These are phyloP conservation scores for Aspergillus novoparasiticus DNA, from an alignment of 2,329 filamentous ascomycete genomes.

Conservation along the genomic window DNA sequence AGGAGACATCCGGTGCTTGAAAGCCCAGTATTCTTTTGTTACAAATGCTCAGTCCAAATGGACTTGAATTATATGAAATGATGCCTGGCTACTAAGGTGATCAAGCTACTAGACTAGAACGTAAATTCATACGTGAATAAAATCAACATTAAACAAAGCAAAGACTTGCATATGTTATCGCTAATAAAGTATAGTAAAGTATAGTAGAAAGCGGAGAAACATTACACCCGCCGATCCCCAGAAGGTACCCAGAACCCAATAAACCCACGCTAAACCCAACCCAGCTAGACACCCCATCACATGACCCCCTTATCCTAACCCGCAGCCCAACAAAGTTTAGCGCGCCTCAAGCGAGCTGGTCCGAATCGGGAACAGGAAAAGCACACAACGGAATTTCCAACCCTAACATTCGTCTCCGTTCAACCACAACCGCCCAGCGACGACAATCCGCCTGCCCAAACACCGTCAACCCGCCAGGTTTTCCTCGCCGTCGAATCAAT, in stretches of 20 bases:
- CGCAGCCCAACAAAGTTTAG: slow-evolving; percentile 28
- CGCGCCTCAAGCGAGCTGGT: slow-evolving; percentile 34
- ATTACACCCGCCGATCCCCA: slow-evolving; percentile 5
- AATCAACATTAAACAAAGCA: neutral
- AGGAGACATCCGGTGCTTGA: too few relatives aligned
- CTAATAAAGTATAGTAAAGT: neutral
- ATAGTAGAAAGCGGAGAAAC: slow-evolving; percentile 12
- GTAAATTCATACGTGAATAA: too few relatives aligned
- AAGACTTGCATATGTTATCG: too few relatives aligned
- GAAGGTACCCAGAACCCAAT: neutral
- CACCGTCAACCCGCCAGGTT: slow-evolving; percentile 35
- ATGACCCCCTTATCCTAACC: slow-evolving; percentile 8
- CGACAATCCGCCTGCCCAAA: slow-evolving; percentile 37
- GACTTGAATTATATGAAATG: too few relatives aligned
- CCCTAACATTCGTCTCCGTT: slow-evolving; percentile 30
- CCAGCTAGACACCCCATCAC: slow-evolving; percentile 5
- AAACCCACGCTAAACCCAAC: slow-evolving; percentile 3
- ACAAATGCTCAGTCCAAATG: too few relatives aligned
- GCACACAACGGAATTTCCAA: slow-evolving; percentile 40
- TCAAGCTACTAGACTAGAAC: too few relatives aligned
- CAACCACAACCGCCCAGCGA: slow-evolving; percentile 38
- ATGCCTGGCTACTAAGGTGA: too few relatives aligned
- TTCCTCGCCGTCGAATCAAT: slow-evolving; percentile 41
- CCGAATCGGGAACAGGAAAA: slow-evolving; percentile 25
- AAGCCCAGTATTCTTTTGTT: too few relatives aligned